Base-by-base conservation (phyloP, 495 filamentous ascomycete genomes). In the Viridothelium virens region DNA sequence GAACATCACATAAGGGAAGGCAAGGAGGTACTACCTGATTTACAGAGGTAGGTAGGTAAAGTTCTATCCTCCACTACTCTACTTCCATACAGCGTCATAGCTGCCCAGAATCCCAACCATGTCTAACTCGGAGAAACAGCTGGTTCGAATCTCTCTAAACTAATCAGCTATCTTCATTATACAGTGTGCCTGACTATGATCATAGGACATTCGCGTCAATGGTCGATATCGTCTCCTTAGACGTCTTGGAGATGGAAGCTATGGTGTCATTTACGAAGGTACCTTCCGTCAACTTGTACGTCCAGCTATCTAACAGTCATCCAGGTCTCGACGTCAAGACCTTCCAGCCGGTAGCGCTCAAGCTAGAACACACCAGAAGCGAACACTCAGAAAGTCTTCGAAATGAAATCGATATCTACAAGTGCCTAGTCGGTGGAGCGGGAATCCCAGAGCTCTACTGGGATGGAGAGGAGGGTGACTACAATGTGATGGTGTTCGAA, bases 241-340 rank as follows among this genome's bases (percentile, higher is more conserved):
- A 34, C 71, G 69, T 67, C 74, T 74, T 47, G 75, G 71, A 61
- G 53, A 65, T 38, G 75, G 75, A 65, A 69, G 72, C 62, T 74
- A 70, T 56, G 72, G 75, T 61, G 33, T 66, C 38, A 72, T 77
- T 38, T 74, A 72, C 67, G 65, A 56, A 36, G 66, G 70, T 75
- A 64, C 18, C 18, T 53, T 25, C n/a, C 18, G 18, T 18, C 48
- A 25, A 9, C 11, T 25, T 53, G 11, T 25, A 14, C 11, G 12
- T 14, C 18, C 11, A 12, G 25, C 10, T 1, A 16, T 12, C 10
- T 47, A 34, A 47, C 16, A 12, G 7, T 33, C 48, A 7, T 14
- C 11, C 39, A 69, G 65, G 56, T 14, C 7, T 16, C 38, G 16
- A 67, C 48, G 18, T 69, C 46, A 46, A 64, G 12, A 67, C 68